Evolutionary conservation across 2,329 filamentous ascomycete genomes (phyloP).

Genomic region (Trichophyton benhamiae): DNA sequence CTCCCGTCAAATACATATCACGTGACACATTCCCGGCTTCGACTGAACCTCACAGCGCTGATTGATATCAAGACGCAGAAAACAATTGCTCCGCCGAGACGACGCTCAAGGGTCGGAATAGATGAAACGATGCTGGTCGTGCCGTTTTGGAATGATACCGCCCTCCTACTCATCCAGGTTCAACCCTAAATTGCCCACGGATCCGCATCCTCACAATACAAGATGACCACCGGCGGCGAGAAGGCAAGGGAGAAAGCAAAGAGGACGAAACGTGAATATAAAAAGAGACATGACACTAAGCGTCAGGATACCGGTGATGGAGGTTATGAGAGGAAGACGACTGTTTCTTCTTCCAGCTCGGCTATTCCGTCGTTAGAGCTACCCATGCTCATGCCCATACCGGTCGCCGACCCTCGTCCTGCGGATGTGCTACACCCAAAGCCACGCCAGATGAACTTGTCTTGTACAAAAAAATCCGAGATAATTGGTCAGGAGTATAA

Average conservation of each 20-base stretch:
- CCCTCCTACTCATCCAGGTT: neutral
- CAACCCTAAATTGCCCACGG: neutral
- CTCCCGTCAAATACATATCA: neutral
- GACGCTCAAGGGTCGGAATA: neutral
- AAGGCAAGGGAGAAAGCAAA: conserved; percentile 20
- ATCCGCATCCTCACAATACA: neutral
- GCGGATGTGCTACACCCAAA: conserved; percentile 29
- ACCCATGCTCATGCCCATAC: conserved; percentile 29
- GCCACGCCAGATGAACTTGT: conserved; percentile 29
- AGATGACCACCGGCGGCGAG: conserved; percentile 1
- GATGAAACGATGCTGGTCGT: conserved; percentile 10
- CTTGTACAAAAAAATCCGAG: conserved; percentile 26
- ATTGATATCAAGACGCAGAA: neutral
- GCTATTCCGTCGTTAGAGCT: conserved; percentile 28
- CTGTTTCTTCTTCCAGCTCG: conserved; percentile 7
- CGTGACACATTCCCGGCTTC: neutral
- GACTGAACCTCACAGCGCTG: neutral
- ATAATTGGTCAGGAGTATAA: conserved; percentile 27
- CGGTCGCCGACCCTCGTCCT: conserved; percentile 28
- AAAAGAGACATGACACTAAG: conserved; percentile 34
- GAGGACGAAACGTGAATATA: conserved; percentile 33
- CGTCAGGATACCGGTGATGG: conserved; percentile 27
- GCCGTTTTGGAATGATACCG: neutral
- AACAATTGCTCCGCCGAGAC: neutral
- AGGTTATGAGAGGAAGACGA: conserved; percentile 24